Percentiles rank a stretch among this genome's conserved stretches.
phyloP scores from a whole-genome alignment of 306 rosid genomes.

The Betula pendula region DNA sequence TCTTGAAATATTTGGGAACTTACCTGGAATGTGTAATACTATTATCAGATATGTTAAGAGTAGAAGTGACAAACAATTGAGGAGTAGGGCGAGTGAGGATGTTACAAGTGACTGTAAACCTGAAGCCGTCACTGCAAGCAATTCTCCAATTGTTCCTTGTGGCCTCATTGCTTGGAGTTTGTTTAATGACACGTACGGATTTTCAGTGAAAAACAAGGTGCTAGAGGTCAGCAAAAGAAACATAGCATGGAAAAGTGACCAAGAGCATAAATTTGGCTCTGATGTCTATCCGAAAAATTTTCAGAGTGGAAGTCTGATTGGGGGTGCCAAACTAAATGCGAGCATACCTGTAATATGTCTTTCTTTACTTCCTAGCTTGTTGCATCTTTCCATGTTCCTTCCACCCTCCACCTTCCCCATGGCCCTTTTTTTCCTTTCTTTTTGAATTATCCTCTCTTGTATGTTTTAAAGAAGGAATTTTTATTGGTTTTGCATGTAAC shows the following conservation, averaged over 20 bases:
- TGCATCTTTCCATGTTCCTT: background rate
- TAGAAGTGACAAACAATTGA: slow-evolving; percentile 60
- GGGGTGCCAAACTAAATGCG: slow-evolving; percentile 70
- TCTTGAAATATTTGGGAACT: slow-evolving; percentile 19
- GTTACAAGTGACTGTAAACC: slow-evolving; percentile 44
- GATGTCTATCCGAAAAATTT: slow-evolving; percentile 81
- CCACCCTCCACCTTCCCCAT: background rate
- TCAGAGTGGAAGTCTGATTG: slow-evolving; percentile 59
- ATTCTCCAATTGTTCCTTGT: slow-evolving; percentile 70
- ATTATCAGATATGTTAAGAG: slow-evolving; percentile 69
- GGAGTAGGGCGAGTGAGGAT: slow-evolving; percentile 32
- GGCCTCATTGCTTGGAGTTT: slow-evolving; percentile 93
- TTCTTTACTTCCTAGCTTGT: slow-evolving; percentile 5
- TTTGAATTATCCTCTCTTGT: background rate
- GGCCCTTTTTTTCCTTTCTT: background rate
- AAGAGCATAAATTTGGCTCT: slow-evolving; percentile 55
- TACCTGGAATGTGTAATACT: slow-evolving; percentile 24
- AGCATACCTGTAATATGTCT: slow-evolving; percentile 63
- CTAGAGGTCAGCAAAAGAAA: slow-evolving; percentile 64
- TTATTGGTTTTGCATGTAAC: slow-evolving; percentile 37
- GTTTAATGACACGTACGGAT: slow-evolving; percentile 76
- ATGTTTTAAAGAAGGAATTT: slow-evolving; percentile 12
- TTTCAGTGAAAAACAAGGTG: slow-evolving; percentile 45
- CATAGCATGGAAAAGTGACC: slow-evolving; percentile 89
- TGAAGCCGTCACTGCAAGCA: slow-evolving; percentile 34